Base-by-base conservation (phyloP, 1,284 basidiomycete species). In the Tremellales sp. region DNA sequence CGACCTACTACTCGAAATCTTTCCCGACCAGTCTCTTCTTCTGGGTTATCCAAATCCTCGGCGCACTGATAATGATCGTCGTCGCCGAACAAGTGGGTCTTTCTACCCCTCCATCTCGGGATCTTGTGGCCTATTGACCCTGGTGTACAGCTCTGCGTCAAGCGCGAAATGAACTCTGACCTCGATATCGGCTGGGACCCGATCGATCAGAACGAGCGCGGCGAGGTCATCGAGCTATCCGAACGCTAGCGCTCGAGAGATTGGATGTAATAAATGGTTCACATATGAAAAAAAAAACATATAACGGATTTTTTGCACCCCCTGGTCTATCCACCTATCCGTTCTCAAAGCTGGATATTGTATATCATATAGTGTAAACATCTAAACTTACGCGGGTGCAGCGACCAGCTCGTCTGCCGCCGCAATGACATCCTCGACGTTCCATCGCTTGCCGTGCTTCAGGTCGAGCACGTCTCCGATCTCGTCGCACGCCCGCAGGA, bases 401-500 rank as follows among this genome's bases (percentile, higher is more conserved):
- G 63, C 62, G n/a, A 89, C 90, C 50, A 94, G 75, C 66, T 95
- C 89, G 36, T 84, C 81, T 24, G 90, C 87, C 47, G 80, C 76
- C 47, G 74, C 77, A 48, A 83, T 80, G 48, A 97, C 83, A 63
- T 87, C 79, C 56, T 97, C 85, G 34, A 97, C 69, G 14, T 76
- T 71, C 60, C 86, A 76, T 65, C 91, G 85, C 22, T 77, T 65
- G 3, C 62, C 63, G 13, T 84, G 83, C 76, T 87, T 93, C 72
- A 98, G 74, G 68, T 90, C 86, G 47, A 98, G 76, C 26, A 88
- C 66, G 61, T 86, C 83, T 24, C 95, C 94, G 52, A 98, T 77
- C 74, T 97, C 93, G 74, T 97, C 90, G 65, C 87, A 92, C 5
- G 94, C 93, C 34, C 79, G 76, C 36, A 99, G 76, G 27, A 98